Evolutionary conservation across 73 alveolate species (phyloP).

Genomic region (Paramecium primaurelia): DNA sequence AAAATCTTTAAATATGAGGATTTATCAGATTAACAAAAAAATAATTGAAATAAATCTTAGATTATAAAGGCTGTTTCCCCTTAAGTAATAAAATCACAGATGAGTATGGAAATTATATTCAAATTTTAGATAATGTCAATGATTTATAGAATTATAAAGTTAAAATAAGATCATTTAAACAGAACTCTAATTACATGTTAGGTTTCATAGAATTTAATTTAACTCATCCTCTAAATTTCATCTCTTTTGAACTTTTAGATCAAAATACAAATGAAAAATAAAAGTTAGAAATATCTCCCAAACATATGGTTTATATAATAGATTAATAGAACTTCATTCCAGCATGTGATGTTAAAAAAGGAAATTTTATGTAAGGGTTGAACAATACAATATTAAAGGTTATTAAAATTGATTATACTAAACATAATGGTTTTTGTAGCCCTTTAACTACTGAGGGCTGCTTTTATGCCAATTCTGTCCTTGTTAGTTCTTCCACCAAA

Average conservation of each 20-base stretch:
- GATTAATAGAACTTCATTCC: not conserved
- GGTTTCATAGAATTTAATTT: not conserved
- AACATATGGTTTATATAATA: not conserved
- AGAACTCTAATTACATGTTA: not conserved
- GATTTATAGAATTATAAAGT: not conserved
- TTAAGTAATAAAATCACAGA: not conserved
- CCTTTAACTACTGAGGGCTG: not conserved
- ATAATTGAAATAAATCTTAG: no score
- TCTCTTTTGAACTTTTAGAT: not conserved
- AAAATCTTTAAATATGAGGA: no score
- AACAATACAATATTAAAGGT: not conserved
- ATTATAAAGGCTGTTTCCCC: not conserved
- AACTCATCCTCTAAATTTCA: no score
- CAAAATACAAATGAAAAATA: not conserved
- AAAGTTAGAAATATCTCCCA: not conserved
- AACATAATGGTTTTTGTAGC: not conserved
- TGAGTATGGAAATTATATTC: not conserved
- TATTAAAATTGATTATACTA: not conserved
- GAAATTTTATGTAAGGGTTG: not conserved
- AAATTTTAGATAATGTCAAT: not conserved
- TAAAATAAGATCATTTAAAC: not conserved
- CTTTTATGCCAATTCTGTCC: not conserved
- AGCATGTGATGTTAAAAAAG: not conserved
- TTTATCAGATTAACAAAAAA: not conserved
- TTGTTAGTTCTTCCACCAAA: not conserved